Percentiles rank a stretch among this genome's conserved stretches.
These are phyloP conservation scores for Fusarium drepaniforme DNA, from an alignment of 2,329 filamentous ascomycete species.

Conservation along the genomic window DNA sequence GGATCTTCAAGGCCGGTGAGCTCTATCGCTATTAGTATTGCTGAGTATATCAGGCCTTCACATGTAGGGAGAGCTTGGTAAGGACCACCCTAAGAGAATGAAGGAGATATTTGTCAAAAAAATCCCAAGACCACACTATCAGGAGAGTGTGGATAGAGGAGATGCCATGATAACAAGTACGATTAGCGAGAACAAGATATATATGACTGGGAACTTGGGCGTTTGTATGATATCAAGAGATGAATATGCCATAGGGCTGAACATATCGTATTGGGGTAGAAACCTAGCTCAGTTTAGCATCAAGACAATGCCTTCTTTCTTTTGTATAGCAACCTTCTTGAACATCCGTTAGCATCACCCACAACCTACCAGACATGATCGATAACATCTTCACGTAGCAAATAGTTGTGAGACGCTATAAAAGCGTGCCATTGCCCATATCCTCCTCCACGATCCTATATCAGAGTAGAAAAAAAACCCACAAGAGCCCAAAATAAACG, in stretches of 20 bases:
- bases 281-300: neutral
- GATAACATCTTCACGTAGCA: neutral
- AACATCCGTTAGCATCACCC: neutral
- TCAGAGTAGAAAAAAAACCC: slow-evolving; percentile 3
- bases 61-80: slow-evolving; percentile 23
- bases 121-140: too few relatives aligned
- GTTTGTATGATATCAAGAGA: slow-evolving; percentile 9
- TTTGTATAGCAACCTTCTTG: neutral
- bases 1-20: slow-evolving; percentile 25
- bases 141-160: too few relatives aligned
- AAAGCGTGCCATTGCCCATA: slow-evolving; percentile 16
- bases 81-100: neutral
- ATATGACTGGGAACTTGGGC: slow-evolving; percentile 1
- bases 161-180: neutral
- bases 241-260: neutral
- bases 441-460: slow-evolving; percentile 14
- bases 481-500: slow-evolving; percentile 17
- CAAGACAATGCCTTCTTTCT: slow-evolving; percentile 3
- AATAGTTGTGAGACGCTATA: neutral
- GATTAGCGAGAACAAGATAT: neutral
- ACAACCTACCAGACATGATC: neutral
- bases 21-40: slow-evolving; percentile 29
- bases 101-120: too few relatives aligned
- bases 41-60: slow-evolving; percentile 34
- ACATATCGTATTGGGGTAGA: neutral